phyloP scores from a whole-genome alignment of 768 basidiomycete species.

The Suillus placidus region DNA sequence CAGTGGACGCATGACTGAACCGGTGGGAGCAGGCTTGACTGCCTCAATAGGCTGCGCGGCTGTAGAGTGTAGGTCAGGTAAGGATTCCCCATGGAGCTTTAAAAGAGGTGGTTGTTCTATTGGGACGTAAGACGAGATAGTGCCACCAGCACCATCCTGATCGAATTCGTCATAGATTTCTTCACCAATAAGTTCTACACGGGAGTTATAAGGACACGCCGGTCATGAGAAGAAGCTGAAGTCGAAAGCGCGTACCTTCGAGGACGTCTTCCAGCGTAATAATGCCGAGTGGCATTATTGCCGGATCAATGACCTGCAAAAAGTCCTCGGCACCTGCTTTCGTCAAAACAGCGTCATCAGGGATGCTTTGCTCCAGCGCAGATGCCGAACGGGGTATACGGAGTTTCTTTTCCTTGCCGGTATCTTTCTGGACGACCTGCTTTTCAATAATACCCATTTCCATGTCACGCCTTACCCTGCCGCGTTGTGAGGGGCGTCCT shows the following conservation, averaged over 20 bases:
- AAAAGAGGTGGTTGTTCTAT: conserved; percentile 30
- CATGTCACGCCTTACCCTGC: conserved; percentile 24
- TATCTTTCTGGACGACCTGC: background rate
- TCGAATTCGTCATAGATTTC: conserved; percentile 94
- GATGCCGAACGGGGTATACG: conserved; percentile 38
- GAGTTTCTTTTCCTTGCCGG: conserved; percentile 26
- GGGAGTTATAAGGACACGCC: background rate
- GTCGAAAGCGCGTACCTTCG: conserved; percentile 56
- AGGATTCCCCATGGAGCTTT: conserved; percentile 29
- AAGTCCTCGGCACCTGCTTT: conserved; percentile 82
- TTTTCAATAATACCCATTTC: conserved; percentile 25
- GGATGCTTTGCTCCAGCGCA: conserved; percentile 79
- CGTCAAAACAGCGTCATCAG: conserved; percentile 82
- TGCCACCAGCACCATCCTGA: conserved; percentile 67
- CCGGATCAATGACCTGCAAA: conserved; percentile 79
- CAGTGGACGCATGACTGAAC: conserved; percentile 40
- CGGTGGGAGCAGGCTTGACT: conserved; percentile 20
- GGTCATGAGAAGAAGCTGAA: background rate
- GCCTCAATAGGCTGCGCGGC: background rate
- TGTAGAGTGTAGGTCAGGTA: conserved; percentile 12
- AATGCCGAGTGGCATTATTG: conserved; percentile 84
- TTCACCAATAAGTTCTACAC: conserved; percentile 83
- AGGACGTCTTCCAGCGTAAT: conserved; percentile 93
- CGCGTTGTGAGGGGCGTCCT: conserved; percentile 16
- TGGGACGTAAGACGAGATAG: conserved; percentile 46